These are phyloP conservation scores for Alternaria triticimaculans DNA, from an alignment of 2,329 filamentous ascomycete genomes.

Conservation along the genomic window DNA sequence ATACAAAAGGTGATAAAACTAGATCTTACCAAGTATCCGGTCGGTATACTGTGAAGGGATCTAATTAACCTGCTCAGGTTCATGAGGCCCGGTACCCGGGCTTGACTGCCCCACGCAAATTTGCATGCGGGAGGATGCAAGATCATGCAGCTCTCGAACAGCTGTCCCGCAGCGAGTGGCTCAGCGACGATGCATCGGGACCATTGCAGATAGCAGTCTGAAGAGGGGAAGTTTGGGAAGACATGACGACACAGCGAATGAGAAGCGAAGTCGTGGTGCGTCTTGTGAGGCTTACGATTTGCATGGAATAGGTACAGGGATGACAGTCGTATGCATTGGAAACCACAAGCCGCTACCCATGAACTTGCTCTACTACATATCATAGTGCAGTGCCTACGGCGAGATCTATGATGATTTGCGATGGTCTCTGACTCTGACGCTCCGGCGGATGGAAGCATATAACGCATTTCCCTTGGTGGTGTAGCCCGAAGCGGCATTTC, in stretches of 20 bases:
- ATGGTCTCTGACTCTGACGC: not conserved
- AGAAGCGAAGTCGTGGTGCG: constrained; percentile 32
- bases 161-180: constrained; percentile 39
- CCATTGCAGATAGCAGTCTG: not conserved
- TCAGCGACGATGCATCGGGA: constrained; percentile 7
- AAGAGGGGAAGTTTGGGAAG: not conserved
- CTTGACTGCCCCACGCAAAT: constrained; percentile 14
- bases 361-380: not conserved
- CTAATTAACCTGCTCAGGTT: not conserved
- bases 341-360: not conserved
- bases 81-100: not conserved
- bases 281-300: constrained; percentile 8
- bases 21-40: not conserved
- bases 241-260: not conserved
- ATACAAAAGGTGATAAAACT: not conserved
- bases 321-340: not conserved
- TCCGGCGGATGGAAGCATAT: not conserved
- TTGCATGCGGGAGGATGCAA: constrained; percentile 20
- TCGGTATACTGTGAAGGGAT: not conserved
- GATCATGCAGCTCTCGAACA: constrained; percentile 20
- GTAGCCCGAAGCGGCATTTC: not conserved
- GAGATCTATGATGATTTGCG: not conserved
- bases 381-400: not conserved
- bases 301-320: not conserved
- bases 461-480: not conserved